phyloP scores from a whole-genome alignment of 2,329 filamentous ascomycete species.

The Mycogone perniciosa region DNA sequence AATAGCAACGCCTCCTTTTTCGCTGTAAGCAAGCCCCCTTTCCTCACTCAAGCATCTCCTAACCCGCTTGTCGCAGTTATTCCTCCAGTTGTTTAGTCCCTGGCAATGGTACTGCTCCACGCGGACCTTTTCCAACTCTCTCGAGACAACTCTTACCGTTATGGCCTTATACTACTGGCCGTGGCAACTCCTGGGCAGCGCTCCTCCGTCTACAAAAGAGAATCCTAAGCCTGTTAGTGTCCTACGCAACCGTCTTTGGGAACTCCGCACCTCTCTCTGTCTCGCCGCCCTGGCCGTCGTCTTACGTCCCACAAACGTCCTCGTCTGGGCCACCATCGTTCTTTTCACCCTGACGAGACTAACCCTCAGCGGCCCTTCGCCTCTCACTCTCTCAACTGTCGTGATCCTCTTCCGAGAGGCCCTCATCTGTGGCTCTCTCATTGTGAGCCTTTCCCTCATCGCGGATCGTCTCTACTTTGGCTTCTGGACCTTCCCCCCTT shows the following conservation, averaged over 20 bases:
- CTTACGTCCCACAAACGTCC: conserved; percentile 78
- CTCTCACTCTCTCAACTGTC: conserved; percentile 38
- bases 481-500: conserved; percentile 79
- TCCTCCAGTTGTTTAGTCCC: conserved; percentile 38
- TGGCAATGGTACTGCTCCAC: conserved; percentile 98
- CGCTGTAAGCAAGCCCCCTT: conserved; percentile 48
- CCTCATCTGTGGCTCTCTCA: conserved; percentile 53
- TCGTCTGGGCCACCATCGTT: conserved; percentile 73
- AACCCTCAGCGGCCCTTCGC: conserved; percentile 31
- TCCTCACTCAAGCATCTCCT: background rate
- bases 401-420: conserved; percentile 56
- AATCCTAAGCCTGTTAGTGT: conserved; percentile 28
- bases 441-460: conserved; percentile 57
- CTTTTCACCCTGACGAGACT: conserved; percentile 37
- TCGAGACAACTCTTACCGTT: conserved; percentile 84
- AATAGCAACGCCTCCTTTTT: conserved; percentile 59
- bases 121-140: conserved; percentile 85
- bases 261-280: conserved; percentile 54
- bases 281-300: conserved; percentile 78
- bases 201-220: conserved; percentile 33
- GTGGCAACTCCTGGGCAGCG: conserved; percentile 60
- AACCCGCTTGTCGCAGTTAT: conserved; percentile 21
- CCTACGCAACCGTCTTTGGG: conserved; percentile 21
- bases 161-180: conserved; percentile 79
- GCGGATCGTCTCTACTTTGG: conserved; percentile 77